These are phyloP conservation scores for Trichomonas gallinae DNA, from an alignment of 208 protist species.

Conservation along the genomic window DNA sequence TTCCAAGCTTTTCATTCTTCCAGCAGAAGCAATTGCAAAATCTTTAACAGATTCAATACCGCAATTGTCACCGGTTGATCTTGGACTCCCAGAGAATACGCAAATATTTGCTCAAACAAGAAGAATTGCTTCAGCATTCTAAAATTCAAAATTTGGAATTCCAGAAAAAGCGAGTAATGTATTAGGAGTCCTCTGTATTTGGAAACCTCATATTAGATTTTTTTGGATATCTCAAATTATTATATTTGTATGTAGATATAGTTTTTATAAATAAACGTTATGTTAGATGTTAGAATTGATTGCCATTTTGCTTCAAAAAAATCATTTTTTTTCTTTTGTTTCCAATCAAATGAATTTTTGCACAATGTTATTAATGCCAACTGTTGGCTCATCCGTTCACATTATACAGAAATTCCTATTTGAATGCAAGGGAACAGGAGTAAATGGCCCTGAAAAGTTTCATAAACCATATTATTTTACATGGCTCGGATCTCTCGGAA, in stretches of 20 bases:
- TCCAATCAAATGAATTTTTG: not conserved
- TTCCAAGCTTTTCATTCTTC: not conserved
- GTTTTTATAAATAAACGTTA: no score
- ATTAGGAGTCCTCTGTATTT: no score
- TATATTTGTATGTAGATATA: no score
- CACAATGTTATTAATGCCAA: not conserved
- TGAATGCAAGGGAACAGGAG: not conserved
- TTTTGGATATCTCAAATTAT: no score
- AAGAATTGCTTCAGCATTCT: not conserved
- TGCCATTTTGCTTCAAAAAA: no score
- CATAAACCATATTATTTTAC: slow-evolving; percentile 8
- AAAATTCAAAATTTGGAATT: not conserved
- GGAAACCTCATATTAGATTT: no score
- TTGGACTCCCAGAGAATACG: not conserved
- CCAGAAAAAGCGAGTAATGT: no score
- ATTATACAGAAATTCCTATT: slow-evolving; percentile 16
- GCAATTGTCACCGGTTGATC: not conserved
- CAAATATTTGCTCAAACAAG: not conserved
- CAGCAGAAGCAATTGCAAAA: not conserved
- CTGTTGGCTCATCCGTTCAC: not conserved
- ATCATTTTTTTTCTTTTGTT: not conserved
- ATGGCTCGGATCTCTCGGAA: not conserved
- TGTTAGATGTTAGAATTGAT: no score
- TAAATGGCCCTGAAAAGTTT: not conserved
- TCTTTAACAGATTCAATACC: not conserved